Percentiles rank a stretch among this genome's conserved stretches.
Conservation (phyloP, 2,329 filamentous ascomycete genomes). For the Aureobasidium mangrovei region DNA sequence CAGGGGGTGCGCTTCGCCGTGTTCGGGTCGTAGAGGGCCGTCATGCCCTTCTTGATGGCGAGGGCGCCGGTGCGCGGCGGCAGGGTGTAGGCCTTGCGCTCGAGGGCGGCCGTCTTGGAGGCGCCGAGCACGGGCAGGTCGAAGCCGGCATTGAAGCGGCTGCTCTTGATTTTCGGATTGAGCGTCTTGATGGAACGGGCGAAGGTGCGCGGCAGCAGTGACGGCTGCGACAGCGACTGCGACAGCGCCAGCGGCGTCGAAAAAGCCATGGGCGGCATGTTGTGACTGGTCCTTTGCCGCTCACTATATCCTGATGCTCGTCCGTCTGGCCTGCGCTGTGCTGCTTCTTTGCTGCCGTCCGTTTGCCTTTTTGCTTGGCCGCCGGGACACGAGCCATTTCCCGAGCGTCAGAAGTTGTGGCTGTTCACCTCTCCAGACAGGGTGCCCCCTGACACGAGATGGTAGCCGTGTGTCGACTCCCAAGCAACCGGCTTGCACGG, state of each 20-base stretch:
- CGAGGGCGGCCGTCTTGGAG: constrained; percentile 50
- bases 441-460: background rate
- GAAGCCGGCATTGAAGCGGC: constrained; percentile 46
- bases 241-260: constrained; percentile 9
- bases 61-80: constrained; percentile 71
- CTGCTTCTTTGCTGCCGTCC: background rate
- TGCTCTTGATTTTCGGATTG: constrained; percentile 39
- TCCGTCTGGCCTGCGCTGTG: background rate
- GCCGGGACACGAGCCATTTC: background rate
- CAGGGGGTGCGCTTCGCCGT: constrained; percentile 72
- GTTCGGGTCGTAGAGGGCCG: constrained; percentile 69
- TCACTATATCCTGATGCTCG: background rate
- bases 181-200: constrained; percentile 49
- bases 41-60: constrained; percentile 92
- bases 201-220: constrained; percentile 21
- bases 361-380: constrained; percentile 7
- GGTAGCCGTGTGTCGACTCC: no score
- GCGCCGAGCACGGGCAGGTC: constrained; percentile 45
- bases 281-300: background rate
- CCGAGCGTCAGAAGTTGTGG: constrained; percentile 7
- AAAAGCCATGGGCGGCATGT: constrained; percentile 3
- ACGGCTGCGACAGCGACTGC: background rate
- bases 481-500: no score
- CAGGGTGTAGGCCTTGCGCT: constrained; percentile 48
- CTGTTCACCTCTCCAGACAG: background rate